Percentiles rank a stretch among this genome's conserved stretches.
phyloP scores from a whole-genome alignment of 345 rosid genomes.

The Turritis glabra region DNA sequence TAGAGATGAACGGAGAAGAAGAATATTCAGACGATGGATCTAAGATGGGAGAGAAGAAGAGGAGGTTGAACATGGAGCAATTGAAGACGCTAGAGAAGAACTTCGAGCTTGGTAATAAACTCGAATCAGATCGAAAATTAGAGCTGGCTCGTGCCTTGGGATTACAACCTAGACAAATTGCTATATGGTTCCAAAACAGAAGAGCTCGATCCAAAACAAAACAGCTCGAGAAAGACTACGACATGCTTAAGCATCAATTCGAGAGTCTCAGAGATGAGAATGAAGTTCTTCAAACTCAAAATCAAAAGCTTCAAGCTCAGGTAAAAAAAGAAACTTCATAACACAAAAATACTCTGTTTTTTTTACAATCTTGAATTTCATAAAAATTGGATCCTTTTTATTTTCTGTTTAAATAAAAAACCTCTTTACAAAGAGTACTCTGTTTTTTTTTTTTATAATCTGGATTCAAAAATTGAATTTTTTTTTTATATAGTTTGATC shows the following conservation, averaged over 20 bases:
- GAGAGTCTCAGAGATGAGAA: slow-evolving; percentile 76
- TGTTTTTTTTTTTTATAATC: no score
- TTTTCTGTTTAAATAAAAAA: not conserved
- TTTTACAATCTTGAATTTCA: not conserved
- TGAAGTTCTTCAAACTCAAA: slow-evolving; percentile 70
- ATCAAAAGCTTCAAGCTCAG: slow-evolving; percentile 84
- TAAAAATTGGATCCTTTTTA: not conserved
- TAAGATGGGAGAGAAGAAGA: slow-evolving; percentile 90
- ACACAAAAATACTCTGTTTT: not conserved
- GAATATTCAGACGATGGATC: slow-evolving; percentile 90
- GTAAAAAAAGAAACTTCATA: slow-evolving; percentile 32
- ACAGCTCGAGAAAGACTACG: slow-evolving; percentile 90
- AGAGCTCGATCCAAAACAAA: slow-evolving; percentile 94
- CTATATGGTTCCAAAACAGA: slow-evolving; percentile 96
- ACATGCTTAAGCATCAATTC: slow-evolving; percentile 67
- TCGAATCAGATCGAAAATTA: slow-evolving; percentile 92
- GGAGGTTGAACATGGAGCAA: slow-evolving; percentile 86
- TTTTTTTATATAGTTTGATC: no score
- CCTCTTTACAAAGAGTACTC: no score
- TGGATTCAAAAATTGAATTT: no score
- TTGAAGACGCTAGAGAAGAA: slow-evolving; percentile 85
- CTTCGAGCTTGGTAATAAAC: slow-evolving; percentile 93
- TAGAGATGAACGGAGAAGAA: slow-evolving; percentile 66
- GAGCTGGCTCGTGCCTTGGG: slow-evolving; percentile 89
- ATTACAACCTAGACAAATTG: slow-evolving; percentile 88